Base-by-base conservation (phyloP, 108 stramenopile genomes). In the Skeletonema potamos region DNA sequence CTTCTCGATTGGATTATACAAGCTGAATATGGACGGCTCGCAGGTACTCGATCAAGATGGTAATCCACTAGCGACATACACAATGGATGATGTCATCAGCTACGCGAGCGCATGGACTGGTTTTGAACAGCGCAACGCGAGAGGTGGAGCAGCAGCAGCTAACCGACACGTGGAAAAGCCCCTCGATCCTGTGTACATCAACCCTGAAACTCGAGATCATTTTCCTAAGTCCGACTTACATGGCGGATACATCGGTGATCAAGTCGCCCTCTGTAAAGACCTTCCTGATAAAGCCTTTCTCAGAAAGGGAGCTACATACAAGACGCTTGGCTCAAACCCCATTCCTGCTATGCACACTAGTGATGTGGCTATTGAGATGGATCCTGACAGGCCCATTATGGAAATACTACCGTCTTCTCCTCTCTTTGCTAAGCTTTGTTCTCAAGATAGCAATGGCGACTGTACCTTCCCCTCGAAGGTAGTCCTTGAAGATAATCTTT, bases 21-120 rank as follows among this genome's bases (percentile, higher is more conserved):
- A 59, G 27, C 66, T 86, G 6, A 71, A 82, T 59, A 57, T 60
- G 56, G 83, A 86, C 58, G 85, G 85, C 1, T 79, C 82, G 13
- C 69, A 59, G 17, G 67, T 74, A 7, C 72, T 81, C 36, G 70
- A 78, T 36, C 58, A 58, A 26, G 41, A 85, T 34, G 72, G 75
- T 6, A 41, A 83, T 43, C 77, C 79, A 15, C 33, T 77, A 10
- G 26, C 58, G 36, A 76, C 81, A 2, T 86, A 86, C 58, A 72
- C 81, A 3, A 82, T 82, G 60, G 83, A 82, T 33, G 82, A 84
- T 26, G 82, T 86, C 33, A 77, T 86, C 57, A 76, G 73, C 55
- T 82, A 79, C 69, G 86, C 90, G 6, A 68, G 84, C 10, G 80
- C 73, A 5, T 86, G 86, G 76, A 91, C 89, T 32, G 91, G 88